These are phyloP conservation scores for Hibiscus mutabilis DNA, from an alignment of 345 rosid species.

Conservation along the genomic window DNA sequence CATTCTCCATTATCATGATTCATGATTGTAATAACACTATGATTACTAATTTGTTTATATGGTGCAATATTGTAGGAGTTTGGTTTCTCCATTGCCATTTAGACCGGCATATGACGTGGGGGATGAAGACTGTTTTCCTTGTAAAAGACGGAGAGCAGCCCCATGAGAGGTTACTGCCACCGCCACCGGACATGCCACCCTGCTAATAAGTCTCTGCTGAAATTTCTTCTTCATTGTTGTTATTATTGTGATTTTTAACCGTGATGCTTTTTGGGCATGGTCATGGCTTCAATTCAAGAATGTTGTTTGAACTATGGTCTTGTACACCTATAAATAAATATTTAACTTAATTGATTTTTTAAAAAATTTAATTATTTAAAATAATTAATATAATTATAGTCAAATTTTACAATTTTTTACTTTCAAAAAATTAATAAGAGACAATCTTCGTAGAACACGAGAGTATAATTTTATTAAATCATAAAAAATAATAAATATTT, in stretches of 20 bases:
- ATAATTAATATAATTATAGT: too few relatives aligned
- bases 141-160: slow-evolving; percentile 23
- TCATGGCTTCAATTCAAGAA: neutral
- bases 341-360: too few relatives aligned
- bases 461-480: too few relatives aligned
- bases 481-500: too few relatives aligned
- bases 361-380: too few relatives aligned
- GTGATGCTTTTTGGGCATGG: neutral
- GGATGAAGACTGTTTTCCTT: slow-evolving; percentile 33
- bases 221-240: neutral
- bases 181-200: slow-evolving; percentile 34
- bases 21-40: neutral
- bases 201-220: slow-evolving; percentile 10
- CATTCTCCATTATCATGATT: neutral
- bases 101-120: slow-evolving; percentile 41
- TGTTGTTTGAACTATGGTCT: neutral
- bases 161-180: slow-evolving; percentile 18
- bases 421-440: too few relatives aligned
- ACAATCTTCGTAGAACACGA: too few relatives aligned
- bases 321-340: neutral
- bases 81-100: slow-evolving; percentile 39
- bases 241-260: neutral
- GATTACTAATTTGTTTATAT: neutral
- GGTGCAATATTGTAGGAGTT: neutral
- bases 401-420: too few relatives aligned